Evolutionary conservation across 768 basidiomycete species (phyloP).

Genomic region (Kwoniella sp.): DNA sequence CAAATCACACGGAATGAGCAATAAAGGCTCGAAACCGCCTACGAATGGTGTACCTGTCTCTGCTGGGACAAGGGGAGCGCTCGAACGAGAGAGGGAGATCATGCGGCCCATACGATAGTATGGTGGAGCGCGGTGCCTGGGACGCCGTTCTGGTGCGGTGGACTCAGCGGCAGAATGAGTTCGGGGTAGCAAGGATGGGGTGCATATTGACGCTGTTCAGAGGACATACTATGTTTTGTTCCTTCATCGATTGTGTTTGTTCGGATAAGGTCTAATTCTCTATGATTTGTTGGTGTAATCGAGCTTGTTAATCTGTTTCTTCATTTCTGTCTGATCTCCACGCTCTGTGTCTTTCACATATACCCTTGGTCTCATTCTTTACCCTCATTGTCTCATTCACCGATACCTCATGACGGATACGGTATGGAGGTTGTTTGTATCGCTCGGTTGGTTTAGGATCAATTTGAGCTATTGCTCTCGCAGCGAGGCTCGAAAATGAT

Average conservation of each 20-base stretch:
- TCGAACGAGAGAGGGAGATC: constrained; percentile 25
- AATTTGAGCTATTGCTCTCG: neutral
- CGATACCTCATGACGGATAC: too few species aligned
- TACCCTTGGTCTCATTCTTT: neutral
- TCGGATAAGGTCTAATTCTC: neutral
- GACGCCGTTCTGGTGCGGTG: too few species aligned
- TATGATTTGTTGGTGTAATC: neutral
- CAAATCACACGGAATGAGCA: constrained; percentile 18
- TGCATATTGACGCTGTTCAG: too few species aligned
- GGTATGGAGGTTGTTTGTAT: neutral
- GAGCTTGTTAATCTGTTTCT: neutral
- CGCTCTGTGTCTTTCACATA: neutral
- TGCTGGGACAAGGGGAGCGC: constrained; percentile 6
- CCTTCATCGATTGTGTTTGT: neutral
- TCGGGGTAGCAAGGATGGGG: too few species aligned
- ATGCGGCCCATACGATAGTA: constrained; percentile 23
- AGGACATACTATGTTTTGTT: too few species aligned
- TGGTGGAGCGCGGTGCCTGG: too few species aligned
- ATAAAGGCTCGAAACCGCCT: neutral
- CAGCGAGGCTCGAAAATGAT: neutral
- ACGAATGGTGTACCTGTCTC: constrained; percentile 16
- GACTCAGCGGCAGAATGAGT: too few species aligned
- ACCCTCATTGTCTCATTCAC: neutral
- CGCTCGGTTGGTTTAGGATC: neutral
- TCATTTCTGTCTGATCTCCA: neutral